Conservation (phyloP, 108 stramenopile species). For the Fragilaria crotonensis region DNA sequence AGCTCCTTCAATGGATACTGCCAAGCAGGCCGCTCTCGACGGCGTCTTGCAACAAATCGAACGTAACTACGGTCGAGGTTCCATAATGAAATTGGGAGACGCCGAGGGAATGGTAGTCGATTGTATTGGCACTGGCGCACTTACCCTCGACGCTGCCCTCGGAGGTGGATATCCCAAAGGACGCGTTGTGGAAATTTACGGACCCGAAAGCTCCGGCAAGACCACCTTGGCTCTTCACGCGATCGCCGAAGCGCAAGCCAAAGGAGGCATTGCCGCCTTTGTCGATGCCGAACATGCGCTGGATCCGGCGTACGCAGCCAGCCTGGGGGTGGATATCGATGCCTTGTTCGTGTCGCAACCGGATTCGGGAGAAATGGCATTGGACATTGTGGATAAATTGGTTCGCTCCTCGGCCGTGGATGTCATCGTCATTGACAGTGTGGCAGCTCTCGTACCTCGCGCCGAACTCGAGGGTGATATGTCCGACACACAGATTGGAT, state of each 20-base stretch:
- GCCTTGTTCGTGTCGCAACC: conserved; percentile 88
- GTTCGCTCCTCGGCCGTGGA: conserved; percentile 87
- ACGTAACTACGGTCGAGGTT: conserved; percentile 82
- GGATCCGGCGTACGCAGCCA: conserved; percentile 84
- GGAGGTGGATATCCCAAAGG: conserved; percentile 82
- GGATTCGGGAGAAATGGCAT: conserved; percentile 95
- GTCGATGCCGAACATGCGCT: conserved; percentile 98
- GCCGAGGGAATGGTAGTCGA: conserved; percentile 67
- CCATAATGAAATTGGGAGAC: conserved; percentile 83
- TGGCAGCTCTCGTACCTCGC: conserved; percentile 93
- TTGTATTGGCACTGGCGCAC: conserved; percentile 77
- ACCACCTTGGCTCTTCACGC: conserved; percentile 96
- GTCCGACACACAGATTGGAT: conserved; percentile 82
- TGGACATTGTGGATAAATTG: conserved; percentile 95
- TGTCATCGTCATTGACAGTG: conserved; percentile 89
- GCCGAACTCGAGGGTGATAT: conserved; percentile 93
- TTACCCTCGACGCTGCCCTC: conserved; percentile 83
- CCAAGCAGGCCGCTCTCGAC: conserved; percentile 78
- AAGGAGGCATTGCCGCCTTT: conserved; percentile 91
- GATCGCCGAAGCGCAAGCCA: conserved; percentile 80
- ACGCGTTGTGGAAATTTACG: conserved; percentile 92
- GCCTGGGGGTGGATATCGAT: conserved; percentile 85
- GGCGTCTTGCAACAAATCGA: conserved; percentile 90
- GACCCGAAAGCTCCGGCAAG: conserved; percentile 92
- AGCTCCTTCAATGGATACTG: conserved; percentile 35